A percentile compares a stretch with the other conserved stretches of the same genome.
phyloP scores from a whole-genome alignment of 345 rosid species.

The Erucastrum elatum region DNA sequence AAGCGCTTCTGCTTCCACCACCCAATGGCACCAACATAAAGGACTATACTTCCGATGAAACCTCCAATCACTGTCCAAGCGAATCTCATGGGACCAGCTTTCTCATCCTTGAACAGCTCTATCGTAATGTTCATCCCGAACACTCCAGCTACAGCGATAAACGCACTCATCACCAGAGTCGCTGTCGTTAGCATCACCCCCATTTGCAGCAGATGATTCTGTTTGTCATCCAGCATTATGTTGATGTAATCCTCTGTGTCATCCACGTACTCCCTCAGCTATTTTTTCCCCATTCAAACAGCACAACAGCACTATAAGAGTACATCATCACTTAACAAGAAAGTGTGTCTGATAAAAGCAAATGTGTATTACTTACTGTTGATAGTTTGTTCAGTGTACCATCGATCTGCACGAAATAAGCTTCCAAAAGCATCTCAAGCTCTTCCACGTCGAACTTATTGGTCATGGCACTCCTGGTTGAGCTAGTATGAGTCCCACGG shows the following conservation, averaged over 20 bases:
- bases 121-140: constrained; percentile 79
- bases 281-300: constrained; percentile 15
- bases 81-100: constrained; percentile 47
- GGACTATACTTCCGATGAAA: constrained; percentile 54
- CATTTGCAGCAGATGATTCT: constrained; percentile 93
- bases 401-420: constrained; percentile 93
- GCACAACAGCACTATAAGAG: constrained; percentile 14
- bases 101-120: constrained; percentile 42
- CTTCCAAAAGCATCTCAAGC: constrained; percentile 97
- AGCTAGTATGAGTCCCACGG: constrained; percentile 64
- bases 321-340: not conserved
- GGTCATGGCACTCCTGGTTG: constrained; percentile 63
- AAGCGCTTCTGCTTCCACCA: constrained; percentile 84
- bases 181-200: constrained; percentile 95
- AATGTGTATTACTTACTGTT: constrained; percentile 54
- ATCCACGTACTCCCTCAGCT: constrained; percentile 94
- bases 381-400: constrained; percentile 88
- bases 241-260: constrained; percentile 96
- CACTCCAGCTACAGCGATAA: constrained; percentile 65
- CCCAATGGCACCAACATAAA: constrained; percentile 74
- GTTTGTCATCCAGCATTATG: constrained; percentile 95
- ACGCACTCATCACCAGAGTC: constrained; percentile 68
- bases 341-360: not conserved
- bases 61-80: constrained; percentile 80
- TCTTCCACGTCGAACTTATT: constrained; percentile 82